Evolutionary conservation across 2,329 filamentous ascomycete genomes (phyloP), one percentile per base, ranked within the genome.

Genomic region (Fusarium coicis): DNA sequence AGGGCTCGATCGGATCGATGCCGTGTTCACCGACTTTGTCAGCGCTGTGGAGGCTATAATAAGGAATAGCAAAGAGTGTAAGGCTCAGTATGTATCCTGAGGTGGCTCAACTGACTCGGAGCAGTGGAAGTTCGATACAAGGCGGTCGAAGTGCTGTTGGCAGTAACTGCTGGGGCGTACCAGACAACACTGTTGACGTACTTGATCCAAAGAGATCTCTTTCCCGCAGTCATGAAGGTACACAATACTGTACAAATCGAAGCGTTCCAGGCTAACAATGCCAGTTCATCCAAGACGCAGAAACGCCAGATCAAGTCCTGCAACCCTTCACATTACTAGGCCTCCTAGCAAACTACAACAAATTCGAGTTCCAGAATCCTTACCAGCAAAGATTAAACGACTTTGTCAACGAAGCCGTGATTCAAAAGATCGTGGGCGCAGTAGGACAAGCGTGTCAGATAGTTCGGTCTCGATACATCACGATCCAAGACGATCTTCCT

Each of bases 351-450:
- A 99, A 98, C 83, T 98, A 98, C 87, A 98, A 99, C 88, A 99
- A 98, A 82, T 99, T 99, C 79, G 96, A 99, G 82, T 96, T 97
- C 64, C 95, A 97, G 80, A 99, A 99, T 76, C 96, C 96, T 1
- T 99, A 99, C 78, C 93, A 96, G 77, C 85, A 97, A 71, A 93
- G 96, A 34, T 88, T 99, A 21, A 95, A 96, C 77, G 95, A 98
- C 81, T 98, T 98, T 82, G 94, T 98, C 77, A 97, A 99, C 79
- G 95, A 98, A 79, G 85, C 88, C 0, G 92, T 93, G 5, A 98
- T 98, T 77, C 89, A 92, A 67, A 94, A 93, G 78, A 93, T 97
- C 72, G 90, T 97, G 49, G 86, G 86, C 55, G 93, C 92, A 64
- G 89, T 97, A 28, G 94, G 95, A 5, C 85, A 89, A 63, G 91